These are phyloP conservation scores for Phymatotrichopsis omnivora DNA, from an alignment of 2,329 filamentous ascomycete species.

Conservation along the genomic window DNA sequence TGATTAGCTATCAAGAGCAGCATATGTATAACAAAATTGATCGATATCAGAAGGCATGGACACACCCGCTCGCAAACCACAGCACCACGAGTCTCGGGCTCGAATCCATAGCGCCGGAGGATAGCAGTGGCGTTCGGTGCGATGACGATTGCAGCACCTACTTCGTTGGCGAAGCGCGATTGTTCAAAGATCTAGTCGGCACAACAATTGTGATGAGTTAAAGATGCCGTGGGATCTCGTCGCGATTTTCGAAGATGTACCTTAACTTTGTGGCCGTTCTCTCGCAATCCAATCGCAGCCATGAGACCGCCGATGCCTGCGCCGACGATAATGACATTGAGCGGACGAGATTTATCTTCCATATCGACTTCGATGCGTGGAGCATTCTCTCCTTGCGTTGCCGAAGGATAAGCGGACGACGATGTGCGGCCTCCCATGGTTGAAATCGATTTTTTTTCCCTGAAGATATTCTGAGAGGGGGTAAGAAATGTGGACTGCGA, in stretches of 20 bases:
- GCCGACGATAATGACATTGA: conserved; percentile 39
- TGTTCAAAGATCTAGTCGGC: conserved; percentile 41
- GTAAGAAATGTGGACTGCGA: too few species aligned
- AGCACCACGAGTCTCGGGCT: conserved; percentile 34
- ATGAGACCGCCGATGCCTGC: conserved; percentile 44
- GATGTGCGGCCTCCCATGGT: too few species aligned
- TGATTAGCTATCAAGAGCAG: neutral
- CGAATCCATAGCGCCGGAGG: conserved; percentile 38
- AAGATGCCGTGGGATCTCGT: too few species aligned
- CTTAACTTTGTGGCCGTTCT: conserved; percentile 39
- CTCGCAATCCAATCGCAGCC: conserved; percentile 41
- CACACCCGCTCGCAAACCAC: conserved; percentile 33
- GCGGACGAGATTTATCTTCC: conserved; percentile 1
- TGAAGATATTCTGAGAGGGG: too few species aligned
- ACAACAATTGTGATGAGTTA: too few species aligned
- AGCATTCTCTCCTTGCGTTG: too few species aligned
- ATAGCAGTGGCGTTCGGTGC: conserved; percentile 43
- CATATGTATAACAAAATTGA: neutral
- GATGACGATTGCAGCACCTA: conserved; percentile 44
- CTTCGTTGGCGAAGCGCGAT: conserved; percentile 41
- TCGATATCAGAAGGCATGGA: neutral
- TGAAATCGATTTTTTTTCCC: too few species aligned
- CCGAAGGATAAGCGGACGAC: too few species aligned
- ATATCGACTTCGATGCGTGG: too few species aligned
- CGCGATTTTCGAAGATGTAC: too few species aligned